These are phyloP conservation scores for Leucocoprinus sp. DNA, from an alignment of 768 basidiomycete genomes.

Conservation along the genomic window DNA sequence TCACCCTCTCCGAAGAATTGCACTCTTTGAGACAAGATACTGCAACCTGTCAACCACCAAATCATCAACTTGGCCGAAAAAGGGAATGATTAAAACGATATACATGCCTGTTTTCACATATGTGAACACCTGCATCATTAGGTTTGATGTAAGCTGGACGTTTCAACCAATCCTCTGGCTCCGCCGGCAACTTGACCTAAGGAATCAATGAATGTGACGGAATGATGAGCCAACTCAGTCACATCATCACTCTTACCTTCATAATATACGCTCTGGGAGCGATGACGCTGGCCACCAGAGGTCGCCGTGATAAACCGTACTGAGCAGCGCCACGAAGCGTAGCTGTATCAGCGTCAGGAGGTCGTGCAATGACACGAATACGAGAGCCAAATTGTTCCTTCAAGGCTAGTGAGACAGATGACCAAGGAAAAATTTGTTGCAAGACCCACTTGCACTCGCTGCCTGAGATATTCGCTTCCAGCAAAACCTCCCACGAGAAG, in stretches of 20 bases:
- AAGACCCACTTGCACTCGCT: conserved; percentile 59
- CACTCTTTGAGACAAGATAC: conserved; percentile 82
- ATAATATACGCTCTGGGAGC: conserved; percentile 80
- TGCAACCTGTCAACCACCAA: conserved; percentile 48
- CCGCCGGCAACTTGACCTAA: conserved; percentile 86
- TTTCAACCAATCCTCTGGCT: conserved; percentile 74
- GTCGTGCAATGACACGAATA: conserved; percentile 73
- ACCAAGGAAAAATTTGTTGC: not conserved
- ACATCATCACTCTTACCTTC: conserved; percentile 42
- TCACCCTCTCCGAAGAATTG: conserved; percentile 79
- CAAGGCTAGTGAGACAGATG: conserved; percentile 6
- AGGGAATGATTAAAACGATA: not conserved
- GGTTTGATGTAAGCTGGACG: conserved; percentile 78
- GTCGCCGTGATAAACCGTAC: conserved; percentile 71
- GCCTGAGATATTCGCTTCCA: conserved; percentile 78
- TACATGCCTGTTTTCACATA: conserved; percentile 78
- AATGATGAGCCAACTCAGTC: conserved; percentile 2
- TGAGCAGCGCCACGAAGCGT: conserved; percentile 83
- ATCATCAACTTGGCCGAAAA: conserved; percentile 21
- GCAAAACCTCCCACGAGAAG: conserved; percentile 89
- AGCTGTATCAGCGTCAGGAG: conserved; percentile 82
- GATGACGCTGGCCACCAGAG: conserved; percentile 76
- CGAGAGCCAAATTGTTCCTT: conserved; percentile 60
- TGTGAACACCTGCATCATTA: conserved; percentile 67
- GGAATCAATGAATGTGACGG: not conserved